These are phyloP conservation scores for Penicillium aurantiogriseum DNA, from an alignment of 2,329 filamentous ascomycete genomes.

Conservation along the genomic window DNA sequence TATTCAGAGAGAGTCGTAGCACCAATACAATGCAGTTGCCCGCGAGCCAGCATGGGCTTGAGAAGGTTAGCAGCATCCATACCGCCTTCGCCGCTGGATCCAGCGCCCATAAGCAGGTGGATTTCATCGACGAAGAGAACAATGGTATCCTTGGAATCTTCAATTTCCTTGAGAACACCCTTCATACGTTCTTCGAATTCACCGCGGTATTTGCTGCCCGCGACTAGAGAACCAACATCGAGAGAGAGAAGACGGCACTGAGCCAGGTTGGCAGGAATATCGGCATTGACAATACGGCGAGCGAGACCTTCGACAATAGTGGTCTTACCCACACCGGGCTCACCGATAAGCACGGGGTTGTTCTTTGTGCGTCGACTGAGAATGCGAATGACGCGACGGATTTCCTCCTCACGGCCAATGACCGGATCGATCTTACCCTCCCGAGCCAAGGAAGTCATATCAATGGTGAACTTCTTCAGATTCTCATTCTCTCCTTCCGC, in stretches of 20 bases:
- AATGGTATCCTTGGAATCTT: slow-evolving; percentile 92
- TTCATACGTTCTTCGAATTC: slow-evolving; percentile 99
- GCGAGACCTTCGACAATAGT: slow-evolving; percentile 96
- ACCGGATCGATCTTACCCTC: slow-evolving; percentile 98
- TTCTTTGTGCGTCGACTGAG: slow-evolving; percentile 94
- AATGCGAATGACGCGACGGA: slow-evolving; percentile 86
- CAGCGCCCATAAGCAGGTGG: slow-evolving; percentile 96
- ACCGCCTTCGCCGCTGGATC: slow-evolving; percentile 88
- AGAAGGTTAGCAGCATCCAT: slow-evolving; percentile 98
- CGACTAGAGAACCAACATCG: slow-evolving; percentile 91
- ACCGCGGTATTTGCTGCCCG: slow-evolving; percentile 96
- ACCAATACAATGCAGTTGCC: slow-evolving; percentile 96
- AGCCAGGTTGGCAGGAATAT: slow-evolving; percentile 93
- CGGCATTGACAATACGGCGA: slow-evolving; percentile 90
- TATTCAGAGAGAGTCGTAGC: slow-evolving; percentile 95
- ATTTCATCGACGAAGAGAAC: slow-evolving; percentile 99
- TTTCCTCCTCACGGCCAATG: slow-evolving; percentile 95
- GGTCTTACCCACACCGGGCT: slow-evolving; percentile 97
- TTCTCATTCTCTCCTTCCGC: slow-evolving; percentile 90
- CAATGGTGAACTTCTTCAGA: slow-evolving; percentile 95
- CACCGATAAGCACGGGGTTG: slow-evolving; percentile 96
- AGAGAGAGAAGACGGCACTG: slow-evolving; percentile 92
- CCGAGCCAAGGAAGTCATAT: slow-evolving; percentile 93
- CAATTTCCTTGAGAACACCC: slow-evolving; percentile 94
- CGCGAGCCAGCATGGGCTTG: slow-evolving; percentile 96